Percentiles rank a stretch among this genome's conserved stretches.
phyloP scores from a whole-genome alignment of 768 basidiomycete genomes.

The Russula ochroleuca region DNA sequence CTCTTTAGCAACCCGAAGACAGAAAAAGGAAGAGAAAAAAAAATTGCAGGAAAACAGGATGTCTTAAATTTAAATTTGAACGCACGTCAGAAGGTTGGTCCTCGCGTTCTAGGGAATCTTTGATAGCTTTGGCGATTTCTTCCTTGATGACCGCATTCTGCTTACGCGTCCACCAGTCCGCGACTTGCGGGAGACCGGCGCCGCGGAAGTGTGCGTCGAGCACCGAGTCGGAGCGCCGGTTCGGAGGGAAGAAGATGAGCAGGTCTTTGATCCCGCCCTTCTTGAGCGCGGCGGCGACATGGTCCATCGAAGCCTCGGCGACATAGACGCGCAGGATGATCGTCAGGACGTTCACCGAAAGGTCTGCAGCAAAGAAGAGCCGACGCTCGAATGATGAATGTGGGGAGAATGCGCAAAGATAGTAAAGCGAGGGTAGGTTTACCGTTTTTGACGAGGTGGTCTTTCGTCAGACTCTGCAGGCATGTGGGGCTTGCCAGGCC shows the following conservation, averaged over 20 bases:
- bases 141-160: constrained; percentile 82
- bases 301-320: constrained; percentile 81
- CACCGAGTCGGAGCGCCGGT: constrained; percentile 66
- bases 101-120: constrained; percentile 63
- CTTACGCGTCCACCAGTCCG: constrained; percentile 93
- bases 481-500: constrained; percentile 75
- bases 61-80: constrained; percentile 1
- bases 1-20: not conserved
- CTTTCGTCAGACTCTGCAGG: constrained; percentile 80
- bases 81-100: constrained; percentile 66
- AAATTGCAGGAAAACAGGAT: not conserved
- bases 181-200: constrained; percentile 69
- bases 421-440: constrained; percentile 19
- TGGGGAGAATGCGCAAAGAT: not conserved
- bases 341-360: constrained; percentile 71
- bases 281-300: constrained; percentile 76
- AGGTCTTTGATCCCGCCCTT: constrained; percentile 84
- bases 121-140: constrained; percentile 61
- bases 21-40: not conserved
- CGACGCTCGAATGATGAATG: not conserved
- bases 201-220: constrained; percentile 87
- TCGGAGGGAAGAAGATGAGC: constrained; percentile 79
- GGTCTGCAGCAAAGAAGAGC: constrained; percentile 45
- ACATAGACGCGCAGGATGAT: constrained; percentile 80
- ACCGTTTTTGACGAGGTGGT: constrained; percentile 96